phyloP scores from a whole-genome alignment of 768 basidiomycete species.

The Hysterangium stoloniferum region DNA sequence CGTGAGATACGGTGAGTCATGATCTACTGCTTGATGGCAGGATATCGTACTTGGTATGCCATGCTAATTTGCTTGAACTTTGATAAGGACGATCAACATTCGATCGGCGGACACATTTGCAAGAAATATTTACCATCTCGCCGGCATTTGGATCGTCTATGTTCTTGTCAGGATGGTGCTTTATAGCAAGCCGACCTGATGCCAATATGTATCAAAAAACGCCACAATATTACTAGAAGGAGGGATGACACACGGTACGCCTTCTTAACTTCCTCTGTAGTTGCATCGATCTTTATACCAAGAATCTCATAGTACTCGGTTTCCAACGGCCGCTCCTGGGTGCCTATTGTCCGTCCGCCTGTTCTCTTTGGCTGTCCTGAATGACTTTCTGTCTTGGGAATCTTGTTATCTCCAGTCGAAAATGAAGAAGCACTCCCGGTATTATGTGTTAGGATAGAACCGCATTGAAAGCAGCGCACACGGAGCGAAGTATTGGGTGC shows the following conservation, averaged over 20 bases:
- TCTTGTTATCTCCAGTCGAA: slow-evolving; percentile 6
- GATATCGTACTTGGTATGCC: slow-evolving; percentile 34
- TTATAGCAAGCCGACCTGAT: slow-evolving; percentile 75
- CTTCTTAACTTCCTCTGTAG: slow-evolving; percentile 82
- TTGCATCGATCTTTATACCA: slow-evolving; percentile 66
- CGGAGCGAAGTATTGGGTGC: slow-evolving; percentile 49
- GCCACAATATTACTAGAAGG: neutral
- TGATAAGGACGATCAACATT: neutral
- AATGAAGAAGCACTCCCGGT: slow-evolving; percentile 10
- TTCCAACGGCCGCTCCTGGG: slow-evolving; percentile 81
- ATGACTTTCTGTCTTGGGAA: slow-evolving; percentile 15
- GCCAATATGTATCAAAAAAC: neutral
- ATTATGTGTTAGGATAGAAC: slow-evolving; percentile 43
- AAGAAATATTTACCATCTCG: slow-evolving; percentile 38
- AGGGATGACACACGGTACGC: slow-evolving; percentile 62
- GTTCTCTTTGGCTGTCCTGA: slow-evolving; percentile 17
- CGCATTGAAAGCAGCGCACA: slow-evolving; percentile 66
- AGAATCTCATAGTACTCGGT: slow-evolving; percentile 88
- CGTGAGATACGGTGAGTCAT: too few relatives aligned
- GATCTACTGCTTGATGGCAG: neutral
- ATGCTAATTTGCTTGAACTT: slow-evolving; percentile 85
- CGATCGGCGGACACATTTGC: neutral
- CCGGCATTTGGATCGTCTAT: slow-evolving; percentile 79
- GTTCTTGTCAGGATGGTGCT: slow-evolving; percentile 90
- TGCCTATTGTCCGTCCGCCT: slow-evolving; percentile 74